phyloP scores from a whole-genome alignment of 2,329 filamentous ascomycete species.

The Coniochaeta ligniaria region DNA sequence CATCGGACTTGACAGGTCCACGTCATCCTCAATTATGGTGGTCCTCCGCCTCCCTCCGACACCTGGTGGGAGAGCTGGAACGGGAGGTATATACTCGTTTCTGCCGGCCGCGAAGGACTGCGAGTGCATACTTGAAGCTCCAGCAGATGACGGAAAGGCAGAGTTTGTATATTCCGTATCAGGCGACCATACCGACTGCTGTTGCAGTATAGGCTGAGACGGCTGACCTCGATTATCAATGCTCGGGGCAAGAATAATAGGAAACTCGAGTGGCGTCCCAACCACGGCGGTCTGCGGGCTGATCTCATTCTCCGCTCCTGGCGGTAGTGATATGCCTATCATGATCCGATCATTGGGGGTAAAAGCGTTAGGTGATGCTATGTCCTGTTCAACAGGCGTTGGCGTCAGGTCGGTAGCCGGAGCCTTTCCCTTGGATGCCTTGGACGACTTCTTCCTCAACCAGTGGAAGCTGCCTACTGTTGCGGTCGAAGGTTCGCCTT shows the following conservation, averaged over 20 bases:
- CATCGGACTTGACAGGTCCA: slow-evolving; percentile 45
- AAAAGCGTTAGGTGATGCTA: slow-evolving; percentile 53
- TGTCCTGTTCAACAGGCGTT: slow-evolving; percentile 29
- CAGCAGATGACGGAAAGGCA: slow-evolving; percentile 32
- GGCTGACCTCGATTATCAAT: slow-evolving; percentile 8
- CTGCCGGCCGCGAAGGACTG: slow-evolving; percentile 34
- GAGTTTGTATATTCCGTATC: slow-evolving; percentile 47
- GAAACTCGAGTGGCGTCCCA: slow-evolving; percentile 29
- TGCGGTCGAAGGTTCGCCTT: slow-evolving; percentile 45
- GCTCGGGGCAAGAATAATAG: slow-evolving; percentile 4
- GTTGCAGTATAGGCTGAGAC: slow-evolving; percentile 18
- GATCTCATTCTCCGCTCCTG: slow-evolving; percentile 38
- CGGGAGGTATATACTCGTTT: slow-evolving; percentile 43
- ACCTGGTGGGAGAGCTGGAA: slow-evolving; percentile 45
- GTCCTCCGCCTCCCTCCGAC: slow-evolving; percentile 8
- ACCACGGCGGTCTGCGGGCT: slow-evolving; percentile 43
- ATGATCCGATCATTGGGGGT: slow-evolving; percentile 50
- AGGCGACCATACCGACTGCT: slow-evolving; percentile 52
- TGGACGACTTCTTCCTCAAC: slow-evolving; percentile 36
- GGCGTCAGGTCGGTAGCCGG: slow-evolving; percentile 16
- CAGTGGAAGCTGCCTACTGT: slow-evolving; percentile 52
- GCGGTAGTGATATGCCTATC: slow-evolving; percentile 62
- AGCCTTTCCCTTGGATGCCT: slow-evolving; percentile 15
- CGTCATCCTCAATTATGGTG: slow-evolving; percentile 35
- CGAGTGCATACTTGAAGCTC: slow-evolving; percentile 56